Conservation (phyloP, 495 filamentous ascomycete genomes). For the Penicillium argentinense region DNA sequence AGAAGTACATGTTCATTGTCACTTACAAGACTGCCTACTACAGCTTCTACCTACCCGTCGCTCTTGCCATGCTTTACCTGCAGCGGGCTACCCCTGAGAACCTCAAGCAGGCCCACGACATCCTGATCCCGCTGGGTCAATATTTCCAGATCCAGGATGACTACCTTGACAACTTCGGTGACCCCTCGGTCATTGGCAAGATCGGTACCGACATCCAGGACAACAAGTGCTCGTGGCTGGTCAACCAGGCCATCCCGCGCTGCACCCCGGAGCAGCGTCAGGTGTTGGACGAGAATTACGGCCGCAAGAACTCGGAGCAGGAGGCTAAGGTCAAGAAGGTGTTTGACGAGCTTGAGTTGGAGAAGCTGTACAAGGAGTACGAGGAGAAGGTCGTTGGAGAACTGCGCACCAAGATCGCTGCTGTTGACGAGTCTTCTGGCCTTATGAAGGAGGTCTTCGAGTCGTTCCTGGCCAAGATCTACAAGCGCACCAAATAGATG, state of each 20-base stretch:
- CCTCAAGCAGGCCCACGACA: constrained; percentile 80
- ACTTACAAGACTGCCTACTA: constrained; percentile 99
- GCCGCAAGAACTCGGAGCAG: constrained; percentile 75
- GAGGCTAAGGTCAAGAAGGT: constrained; percentile 86
- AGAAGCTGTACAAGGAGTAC: constrained; percentile 79
- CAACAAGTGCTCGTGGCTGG: constrained; percentile 98
- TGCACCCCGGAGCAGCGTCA: constrained; percentile 79
- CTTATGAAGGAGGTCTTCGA: constrained; percentile 90
- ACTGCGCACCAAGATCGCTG: constrained; percentile 69
- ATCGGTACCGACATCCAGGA: constrained; percentile 98
- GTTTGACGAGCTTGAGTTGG: constrained; percentile 79
- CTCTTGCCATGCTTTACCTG: constrained; percentile 78
- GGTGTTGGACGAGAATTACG: constrained; percentile 80
- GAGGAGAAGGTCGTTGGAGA: constrained; percentile 80
- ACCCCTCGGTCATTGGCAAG: constrained; percentile 94
- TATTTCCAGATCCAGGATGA: constrained; percentile 99
- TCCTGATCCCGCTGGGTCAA: constrained; percentile 96
- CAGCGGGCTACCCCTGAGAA: constrained; percentile 79
- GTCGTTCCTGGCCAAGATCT: constrained; percentile 90
- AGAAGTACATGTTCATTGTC: constrained; percentile 98
- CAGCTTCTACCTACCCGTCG: constrained; percentile 98
- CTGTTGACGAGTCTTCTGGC: constrained; percentile 80
- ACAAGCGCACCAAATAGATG: constrained; percentile 85
- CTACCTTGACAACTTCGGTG: constrained; percentile 95
- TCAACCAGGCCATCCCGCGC: constrained; percentile 85